These are phyloP conservation scores for Cyclostephanos invisitatus DNA, from an alignment of 108 stramenopile species.

Conservation along the genomic window DNA sequence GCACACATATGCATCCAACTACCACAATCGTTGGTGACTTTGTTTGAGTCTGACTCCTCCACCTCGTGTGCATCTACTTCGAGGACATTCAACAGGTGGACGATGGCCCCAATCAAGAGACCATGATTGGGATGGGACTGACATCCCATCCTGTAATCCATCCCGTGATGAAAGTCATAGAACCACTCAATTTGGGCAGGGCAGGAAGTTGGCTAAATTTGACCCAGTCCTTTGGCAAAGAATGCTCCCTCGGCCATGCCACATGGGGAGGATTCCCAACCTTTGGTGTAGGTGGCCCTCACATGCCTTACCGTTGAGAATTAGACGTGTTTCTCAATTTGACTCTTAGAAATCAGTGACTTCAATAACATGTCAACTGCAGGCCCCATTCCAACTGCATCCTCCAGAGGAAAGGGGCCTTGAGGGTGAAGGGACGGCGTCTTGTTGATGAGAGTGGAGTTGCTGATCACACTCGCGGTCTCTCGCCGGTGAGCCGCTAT, in stretches of 20 bases:
- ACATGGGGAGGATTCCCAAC: no score
- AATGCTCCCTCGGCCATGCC: no score
- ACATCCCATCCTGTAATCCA: neutral
- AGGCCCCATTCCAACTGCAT: no score
- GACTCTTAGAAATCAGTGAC: slow-evolving; percentile 11
- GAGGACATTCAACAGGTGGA: neutral
- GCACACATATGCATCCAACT: neutral
- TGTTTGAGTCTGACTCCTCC: neutral
- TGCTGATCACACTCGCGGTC: neutral
- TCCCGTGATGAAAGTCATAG: neutral
- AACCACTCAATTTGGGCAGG: neutral
- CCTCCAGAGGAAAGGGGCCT: slow-evolving; percentile 15
- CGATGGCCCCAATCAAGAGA: neutral
- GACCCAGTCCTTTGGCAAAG: neutral
- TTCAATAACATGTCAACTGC: no score
- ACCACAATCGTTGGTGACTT: neutral
- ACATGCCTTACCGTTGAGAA: slow-evolving; percentile 21
- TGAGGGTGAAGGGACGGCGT: neutral
- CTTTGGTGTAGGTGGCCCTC: no score
- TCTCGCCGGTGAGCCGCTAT: neutral
- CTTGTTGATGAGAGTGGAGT: no score
- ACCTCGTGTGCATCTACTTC: neutral
- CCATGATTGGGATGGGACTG: neutral
- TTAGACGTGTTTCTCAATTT: slow-evolving; percentile 9
- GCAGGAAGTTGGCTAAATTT: neutral